These are phyloP conservation scores for Sicyos baderoa DNA, from an alignment of 306 rosid genomes.

Conservation along the genomic window DNA sequence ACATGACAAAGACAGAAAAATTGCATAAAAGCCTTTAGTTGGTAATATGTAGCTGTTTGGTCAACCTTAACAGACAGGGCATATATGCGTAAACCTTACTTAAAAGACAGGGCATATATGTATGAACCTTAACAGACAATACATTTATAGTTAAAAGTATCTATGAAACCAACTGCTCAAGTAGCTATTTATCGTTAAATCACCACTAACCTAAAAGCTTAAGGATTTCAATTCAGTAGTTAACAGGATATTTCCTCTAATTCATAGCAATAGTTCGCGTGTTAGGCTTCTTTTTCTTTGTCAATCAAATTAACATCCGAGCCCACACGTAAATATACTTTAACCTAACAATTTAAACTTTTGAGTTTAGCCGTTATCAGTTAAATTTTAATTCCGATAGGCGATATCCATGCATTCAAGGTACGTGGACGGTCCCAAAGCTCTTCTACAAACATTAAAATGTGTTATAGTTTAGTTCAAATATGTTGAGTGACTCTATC, in stretches of 20 bases:
- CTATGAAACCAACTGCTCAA: neutral
- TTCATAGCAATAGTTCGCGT: neutral
- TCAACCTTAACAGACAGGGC: slow-evolving; percentile 8
- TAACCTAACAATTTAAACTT: neutral
- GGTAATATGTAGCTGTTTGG: slow-evolving; percentile 8
- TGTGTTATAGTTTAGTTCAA: neutral
- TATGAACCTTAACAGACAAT: neutral
- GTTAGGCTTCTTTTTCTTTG: neutral
- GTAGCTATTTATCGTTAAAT: neutral
- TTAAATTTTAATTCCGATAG: too few species aligned
- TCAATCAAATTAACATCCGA: neutral
- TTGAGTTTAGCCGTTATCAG: neutral
- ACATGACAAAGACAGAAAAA: neutral
- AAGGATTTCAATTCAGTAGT: neutral
- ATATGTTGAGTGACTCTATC: neutral
- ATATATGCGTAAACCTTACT: neutral
- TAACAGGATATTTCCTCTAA: neutral
- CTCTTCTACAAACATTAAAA: neutral
- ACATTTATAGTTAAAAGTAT: neutral
- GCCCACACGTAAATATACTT: neutral
- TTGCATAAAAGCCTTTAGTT: neutral
- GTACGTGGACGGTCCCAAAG: neutral
- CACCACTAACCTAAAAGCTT: slow-evolving; percentile 2
- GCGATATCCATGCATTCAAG: neutral
- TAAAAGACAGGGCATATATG: slow-evolving; percentile 2